Evolutionary conservation across 2,329 filamentous ascomycete species (phyloP).

Genomic region (Geoglossum cookeanum): DNA sequence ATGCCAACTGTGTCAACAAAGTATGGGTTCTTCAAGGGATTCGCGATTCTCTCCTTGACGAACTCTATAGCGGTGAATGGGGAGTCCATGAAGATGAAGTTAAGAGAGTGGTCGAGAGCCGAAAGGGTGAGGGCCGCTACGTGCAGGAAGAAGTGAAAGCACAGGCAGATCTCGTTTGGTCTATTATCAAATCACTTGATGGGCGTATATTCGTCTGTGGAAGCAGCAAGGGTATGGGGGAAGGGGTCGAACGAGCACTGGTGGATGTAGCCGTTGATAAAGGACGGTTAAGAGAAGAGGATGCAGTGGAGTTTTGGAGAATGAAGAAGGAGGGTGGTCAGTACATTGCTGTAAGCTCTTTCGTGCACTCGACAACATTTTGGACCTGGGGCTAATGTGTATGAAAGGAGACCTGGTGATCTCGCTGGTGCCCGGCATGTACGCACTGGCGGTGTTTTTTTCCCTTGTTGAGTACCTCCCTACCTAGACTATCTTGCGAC

Average conservation of each 20-base stretch:
- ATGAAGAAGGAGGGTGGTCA: constrained; percentile 83
- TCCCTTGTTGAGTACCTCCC: too few species aligned
- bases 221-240: constrained; percentile 89
- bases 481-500: too few species aligned
- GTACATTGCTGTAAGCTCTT: constrained; percentile 58
- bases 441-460: background rate
- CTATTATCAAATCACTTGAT: constrained; percentile 89
- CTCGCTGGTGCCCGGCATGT: background rate
- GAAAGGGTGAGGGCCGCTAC: constrained; percentile 63
- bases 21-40: constrained; percentile 93
- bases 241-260: constrained; percentile 76
- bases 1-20: constrained; percentile 92
- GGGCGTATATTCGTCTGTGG: constrained; percentile 94
- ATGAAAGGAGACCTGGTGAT: background rate
- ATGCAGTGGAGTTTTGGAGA: constrained; percentile 75
- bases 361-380: background rate
- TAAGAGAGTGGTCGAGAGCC: constrained; percentile 62
- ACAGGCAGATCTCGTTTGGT: constrained; percentile 96
- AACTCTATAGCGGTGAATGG: constrained; percentile 93
- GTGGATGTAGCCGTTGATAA: constrained; percentile 85
- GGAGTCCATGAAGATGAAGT: constrained; percentile 79
- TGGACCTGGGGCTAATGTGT: background rate
- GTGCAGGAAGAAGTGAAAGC: constrained; percentile 87
- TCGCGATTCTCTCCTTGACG: constrained; percentile 83
- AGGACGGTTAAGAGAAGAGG: constrained; percentile 64